Conservation (phyloP, 305 asterid genomes). For the Plantago rigida region DNA sequence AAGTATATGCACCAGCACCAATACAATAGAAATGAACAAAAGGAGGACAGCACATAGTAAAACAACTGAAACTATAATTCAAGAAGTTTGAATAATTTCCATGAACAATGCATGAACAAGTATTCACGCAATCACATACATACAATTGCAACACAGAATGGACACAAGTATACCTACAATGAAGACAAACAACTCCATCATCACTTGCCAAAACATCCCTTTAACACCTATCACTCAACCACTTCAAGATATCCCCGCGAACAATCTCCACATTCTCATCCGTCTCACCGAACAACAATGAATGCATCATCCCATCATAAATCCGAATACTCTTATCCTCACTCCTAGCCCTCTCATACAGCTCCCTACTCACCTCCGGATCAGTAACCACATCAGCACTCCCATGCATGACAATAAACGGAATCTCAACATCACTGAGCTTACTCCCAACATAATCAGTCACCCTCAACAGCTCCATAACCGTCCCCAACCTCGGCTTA, state of each 20-base stretch:
- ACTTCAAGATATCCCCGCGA: conserved; percentile 51
- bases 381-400: conserved; percentile 80
- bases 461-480: conserved; percentile 54
- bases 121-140: not conserved
- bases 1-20: too few relatives aligned
- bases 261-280: conserved; percentile 72
- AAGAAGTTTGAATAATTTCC: too few relatives aligned
- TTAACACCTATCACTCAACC: conserved; percentile 60
- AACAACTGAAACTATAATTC: too few relatives aligned
- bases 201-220: not conserved
- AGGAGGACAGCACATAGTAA: too few relatives aligned
- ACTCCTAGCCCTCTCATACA: conserved; percentile 56
- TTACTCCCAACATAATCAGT: conserved; percentile 53
- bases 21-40: too few relatives aligned
- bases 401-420: conserved; percentile 71
- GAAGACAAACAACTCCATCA: not conserved
- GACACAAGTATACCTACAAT: not conserved
- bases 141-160: not conserved
- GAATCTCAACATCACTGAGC: conserved; percentile 49
- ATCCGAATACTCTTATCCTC: conserved; percentile 65
- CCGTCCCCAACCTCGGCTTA: conserved; percentile 81
- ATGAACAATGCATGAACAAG: too few relatives aligned
- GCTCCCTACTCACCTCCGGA: conserved; percentile 68
- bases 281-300: conserved; percentile 80
- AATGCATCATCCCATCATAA: conserved; percentile 84